These are phyloP conservation scores for Pseudopyricularia javanii DNA, from an alignment of 2,329 filamentous ascomycete species.

Conservation along the genomic window DNA sequence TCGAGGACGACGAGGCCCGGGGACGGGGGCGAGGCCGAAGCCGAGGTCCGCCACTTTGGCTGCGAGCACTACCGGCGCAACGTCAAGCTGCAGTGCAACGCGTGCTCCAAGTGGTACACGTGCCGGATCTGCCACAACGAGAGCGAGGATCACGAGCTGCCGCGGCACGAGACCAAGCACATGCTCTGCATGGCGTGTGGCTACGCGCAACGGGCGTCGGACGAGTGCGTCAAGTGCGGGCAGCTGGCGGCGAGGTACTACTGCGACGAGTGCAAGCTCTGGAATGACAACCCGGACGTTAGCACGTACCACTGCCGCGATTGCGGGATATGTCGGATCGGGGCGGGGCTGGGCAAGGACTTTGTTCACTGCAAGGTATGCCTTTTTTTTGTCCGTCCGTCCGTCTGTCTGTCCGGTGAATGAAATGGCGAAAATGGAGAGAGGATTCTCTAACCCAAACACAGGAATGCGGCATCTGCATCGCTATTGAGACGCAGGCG, in stretches of 20 bases:
- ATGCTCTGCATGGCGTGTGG: slow-evolving; percentile 98
- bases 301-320: slow-evolving; percentile 94
- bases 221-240: slow-evolving; percentile 67
- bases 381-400: background rate
- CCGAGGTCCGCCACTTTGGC: slow-evolving; percentile 43
- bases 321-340: slow-evolving; percentile 88
- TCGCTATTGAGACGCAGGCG: slow-evolving; percentile 72
- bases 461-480: slow-evolving; percentile 84
- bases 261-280: slow-evolving; percentile 88
- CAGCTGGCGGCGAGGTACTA: slow-evolving; percentile 78
- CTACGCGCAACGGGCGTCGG: slow-evolving; percentile 69
- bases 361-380: slow-evolving; percentile 95
- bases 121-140: slow-evolving; percentile 91
- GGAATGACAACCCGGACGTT: slow-evolving; percentile 86
- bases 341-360: slow-evolving; percentile 85
- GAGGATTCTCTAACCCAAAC: background rate
- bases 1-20: background rate
- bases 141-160: slow-evolving; percentile 64
- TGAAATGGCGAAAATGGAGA: background rate
- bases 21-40: slow-evolving; percentile 12
- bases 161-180: slow-evolving; percentile 74
- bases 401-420: background rate
- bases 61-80: slow-evolving; percentile 93
- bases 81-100: slow-evolving; percentile 87
- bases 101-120: slow-evolving; percentile 85